Evolutionary conservation across 2,329 filamentous ascomycete species (phyloP).

Genomic region (Graphilbum fragrans): DNA sequence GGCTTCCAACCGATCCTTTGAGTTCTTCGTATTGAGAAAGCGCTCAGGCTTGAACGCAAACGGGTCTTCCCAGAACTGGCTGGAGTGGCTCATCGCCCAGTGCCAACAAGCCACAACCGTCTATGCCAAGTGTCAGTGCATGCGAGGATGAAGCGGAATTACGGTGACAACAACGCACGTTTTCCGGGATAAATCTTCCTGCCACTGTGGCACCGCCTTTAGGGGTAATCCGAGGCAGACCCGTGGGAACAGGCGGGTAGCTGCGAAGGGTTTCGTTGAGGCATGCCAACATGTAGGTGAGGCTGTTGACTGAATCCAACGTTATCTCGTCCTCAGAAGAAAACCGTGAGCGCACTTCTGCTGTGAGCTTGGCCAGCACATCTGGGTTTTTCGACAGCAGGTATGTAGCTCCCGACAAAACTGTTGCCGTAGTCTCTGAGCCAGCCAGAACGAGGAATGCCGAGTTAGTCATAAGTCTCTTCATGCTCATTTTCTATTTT

Average conservation of each 20-base stretch:
- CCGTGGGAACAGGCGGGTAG: constrained; percentile 9
- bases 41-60: constrained; percentile 15
- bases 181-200: constrained; percentile 20
- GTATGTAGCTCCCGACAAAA: constrained; percentile 17
- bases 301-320: constrained; percentile 1
- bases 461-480: constrained; percentile 3
- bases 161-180: constrained; percentile 19
- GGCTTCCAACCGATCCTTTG: constrained; percentile 25
- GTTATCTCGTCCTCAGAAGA: constrained; percentile 14
- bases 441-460: constrained; percentile 19
- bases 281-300: constrained; percentile 9
- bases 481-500: no score
- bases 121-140: constrained; percentile 21
- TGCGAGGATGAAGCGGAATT: constrained; percentile 25
- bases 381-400: constrained; percentile 15
- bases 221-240: constrained; percentile 5
- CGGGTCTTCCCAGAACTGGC: constrained; percentile 24
- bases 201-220: constrained; percentile 17
- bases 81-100: constrained; percentile 19
- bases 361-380: constrained; percentile 11
- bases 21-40: constrained; percentile 23
- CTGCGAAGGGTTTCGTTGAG: constrained; percentile 9
- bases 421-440: constrained; percentile 35
- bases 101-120: constrained; percentile 6
- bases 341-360: constrained; percentile 17